These are phyloP conservation scores for Wickerhamiella sorbophila DNA, from an alignment of 805 yeast species.

Conservation along the genomic window DNA sequence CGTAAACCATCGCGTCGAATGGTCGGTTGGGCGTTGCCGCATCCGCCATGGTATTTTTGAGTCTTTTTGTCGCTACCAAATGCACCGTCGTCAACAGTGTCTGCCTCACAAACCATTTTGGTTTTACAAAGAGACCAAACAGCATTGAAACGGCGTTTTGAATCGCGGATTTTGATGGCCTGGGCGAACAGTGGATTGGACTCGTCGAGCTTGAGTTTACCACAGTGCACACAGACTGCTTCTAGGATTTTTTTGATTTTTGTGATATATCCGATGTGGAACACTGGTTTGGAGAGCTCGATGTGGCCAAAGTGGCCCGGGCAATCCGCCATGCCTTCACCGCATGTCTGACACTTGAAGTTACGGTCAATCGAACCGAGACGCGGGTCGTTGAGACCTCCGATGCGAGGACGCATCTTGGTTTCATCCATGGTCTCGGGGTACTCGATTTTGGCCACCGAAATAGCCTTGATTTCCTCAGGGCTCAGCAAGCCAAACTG, in stretches of 20 bases:
- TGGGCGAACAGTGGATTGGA: constrained; percentile 67
- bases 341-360: constrained; percentile 97
- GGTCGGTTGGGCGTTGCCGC: constrained; percentile 94
- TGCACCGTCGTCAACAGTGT: constrained; percentile 42
- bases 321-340: constrained; percentile 98
- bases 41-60: constrained; percentile 62
- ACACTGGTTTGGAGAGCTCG: constrained; percentile 95
- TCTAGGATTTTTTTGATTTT: constrained; percentile 92
- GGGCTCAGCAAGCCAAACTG: constrained; percentile 97
- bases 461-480: constrained; percentile 91
- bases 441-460: constrained; percentile 94
- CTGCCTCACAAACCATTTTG: constrained; percentile 92
- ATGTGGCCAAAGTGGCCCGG: constrained; percentile 99
- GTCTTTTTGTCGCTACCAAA: constrained; percentile 30
- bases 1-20: constrained; percentile 92
- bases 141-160: constrained; percentile 91
- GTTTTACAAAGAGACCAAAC: constrained; percentile 89
- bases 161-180: constrained; percentile 79
- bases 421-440: constrained; percentile 99
- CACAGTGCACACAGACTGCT: constrained; percentile 97
- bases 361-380: constrained; percentile 95
- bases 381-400: constrained; percentile 94
- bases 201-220: constrained; percentile 82
- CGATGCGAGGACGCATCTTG: constrained; percentile 85
- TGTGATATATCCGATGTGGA: constrained; percentile 84